Evolutionary conservation across 805 yeast genomes (phyloP).

Genomic region (Teunomyces panamensis): DNA sequence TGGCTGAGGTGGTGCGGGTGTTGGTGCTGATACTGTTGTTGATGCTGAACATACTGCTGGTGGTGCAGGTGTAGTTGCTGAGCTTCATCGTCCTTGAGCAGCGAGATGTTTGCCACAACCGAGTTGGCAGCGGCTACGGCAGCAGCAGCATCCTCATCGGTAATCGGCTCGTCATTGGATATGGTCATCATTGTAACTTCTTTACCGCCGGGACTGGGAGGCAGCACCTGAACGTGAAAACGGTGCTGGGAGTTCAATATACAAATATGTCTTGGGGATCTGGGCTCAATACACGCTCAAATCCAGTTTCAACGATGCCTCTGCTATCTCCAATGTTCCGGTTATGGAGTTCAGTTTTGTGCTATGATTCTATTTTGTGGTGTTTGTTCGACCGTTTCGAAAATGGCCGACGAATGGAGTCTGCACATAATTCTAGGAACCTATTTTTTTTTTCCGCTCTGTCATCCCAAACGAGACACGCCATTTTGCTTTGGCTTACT

Average conservation of each 20-base stretch:
- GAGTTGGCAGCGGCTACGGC: slow-evolving; percentile 11
- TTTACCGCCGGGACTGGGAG: slow-evolving; percentile 2
- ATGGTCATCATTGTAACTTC: slow-evolving; percentile 8
- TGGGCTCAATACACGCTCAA: background rate
- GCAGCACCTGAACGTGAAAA: background rate
- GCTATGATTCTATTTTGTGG: slow-evolving; percentile 11
- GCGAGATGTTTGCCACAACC: slow-evolving; percentile 8
- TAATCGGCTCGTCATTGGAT: slow-evolving; percentile 9
- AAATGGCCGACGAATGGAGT: background rate
- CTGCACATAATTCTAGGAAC: background rate
- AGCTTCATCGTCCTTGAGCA: slow-evolving; percentile 10
- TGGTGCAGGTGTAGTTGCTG: slow-evolving; percentile 7
- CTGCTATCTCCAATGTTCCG: background rate
- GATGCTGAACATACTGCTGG: slow-evolving; percentile 9
- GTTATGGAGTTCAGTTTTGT: slow-evolving; percentile 8
- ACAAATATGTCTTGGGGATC: background rate
- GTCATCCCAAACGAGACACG: background rate
- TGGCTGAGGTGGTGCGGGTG: slow-evolving; percentile 11
- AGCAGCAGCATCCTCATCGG: slow-evolving; percentile 11
- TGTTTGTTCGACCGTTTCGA: slow-evolving; percentile 3
- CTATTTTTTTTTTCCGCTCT: background rate
- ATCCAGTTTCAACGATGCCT: background rate
- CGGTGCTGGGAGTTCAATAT: background rate
- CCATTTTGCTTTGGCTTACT: background rate
- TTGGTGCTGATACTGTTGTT: slow-evolving; percentile 12